Percentiles rank a stretch among this genome's conserved stretches.
Evolutionary conservation across 2,329 filamentous ascomycete genomes (phyloP).

Genomic region (Pestalotiopsis sp.): DNA sequence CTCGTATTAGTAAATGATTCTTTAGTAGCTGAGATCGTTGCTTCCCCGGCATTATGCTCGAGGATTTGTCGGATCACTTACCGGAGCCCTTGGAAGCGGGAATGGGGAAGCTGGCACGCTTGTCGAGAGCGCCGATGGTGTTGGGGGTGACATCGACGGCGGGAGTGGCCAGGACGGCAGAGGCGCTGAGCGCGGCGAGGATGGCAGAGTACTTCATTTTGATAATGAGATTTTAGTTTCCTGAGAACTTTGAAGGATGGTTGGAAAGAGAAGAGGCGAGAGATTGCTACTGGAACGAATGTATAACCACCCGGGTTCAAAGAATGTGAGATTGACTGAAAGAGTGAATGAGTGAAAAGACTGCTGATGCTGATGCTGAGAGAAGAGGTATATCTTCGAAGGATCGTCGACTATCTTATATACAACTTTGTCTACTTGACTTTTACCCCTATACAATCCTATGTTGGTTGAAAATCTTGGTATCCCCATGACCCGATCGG

Average conservation of each 20-base stretch:
- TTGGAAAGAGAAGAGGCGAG: background rate
- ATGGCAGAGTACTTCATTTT: slow-evolving; percentile 28
- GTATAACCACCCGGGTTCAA: slow-evolving; percentile 14
- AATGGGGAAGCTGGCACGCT: slow-evolving; percentile 30
- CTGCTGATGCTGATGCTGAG: background rate
- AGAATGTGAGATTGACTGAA: slow-evolving; percentile 7
- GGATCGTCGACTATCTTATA: background rate
- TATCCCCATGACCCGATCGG: background rate
- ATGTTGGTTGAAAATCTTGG: background rate
- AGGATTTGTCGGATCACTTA: background rate
- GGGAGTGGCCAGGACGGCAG: slow-evolving; percentile 22
- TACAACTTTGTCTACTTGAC: background rate
- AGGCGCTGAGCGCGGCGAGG: slow-evolving; percentile 24
- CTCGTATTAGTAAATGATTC: background rate
- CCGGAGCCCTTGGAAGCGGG: slow-evolving; percentile 28
- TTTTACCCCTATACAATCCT: background rate
- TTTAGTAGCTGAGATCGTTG: background rate
- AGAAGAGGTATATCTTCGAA: background rate
- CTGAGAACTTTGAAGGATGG: background rate
- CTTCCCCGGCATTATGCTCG: background rate
- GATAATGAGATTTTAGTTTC: background rate
- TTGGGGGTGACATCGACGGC: slow-evolving; percentile 23
- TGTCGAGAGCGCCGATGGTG: slow-evolving; percentile 19
- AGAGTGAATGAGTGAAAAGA: background rate
- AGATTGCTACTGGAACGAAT: slow-evolving; percentile 2